These are phyloP conservation scores for Fraxinus angustifolia DNA, from an alignment of 305 asterid genomes.

Conservation along the genomic window DNA sequence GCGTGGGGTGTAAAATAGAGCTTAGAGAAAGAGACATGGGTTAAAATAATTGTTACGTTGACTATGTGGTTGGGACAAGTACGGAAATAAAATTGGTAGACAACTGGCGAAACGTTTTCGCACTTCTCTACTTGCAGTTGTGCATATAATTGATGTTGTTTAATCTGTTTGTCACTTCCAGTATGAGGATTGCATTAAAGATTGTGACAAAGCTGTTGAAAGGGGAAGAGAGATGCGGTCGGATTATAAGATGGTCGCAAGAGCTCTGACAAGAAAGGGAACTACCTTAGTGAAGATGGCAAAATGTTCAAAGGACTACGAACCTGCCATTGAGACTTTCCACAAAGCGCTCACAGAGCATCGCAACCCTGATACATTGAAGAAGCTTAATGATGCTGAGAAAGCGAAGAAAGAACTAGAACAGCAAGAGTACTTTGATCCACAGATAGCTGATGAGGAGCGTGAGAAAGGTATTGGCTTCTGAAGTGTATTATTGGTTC, in stretches of 20 bases:
- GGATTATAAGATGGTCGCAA: constrained; percentile 82
- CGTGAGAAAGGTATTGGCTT: constrained; percentile 71
- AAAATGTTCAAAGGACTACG: constrained; percentile 68
- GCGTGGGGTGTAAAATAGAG: background rate
- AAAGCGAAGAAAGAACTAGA: constrained; percentile 87
- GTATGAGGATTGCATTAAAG: constrained; percentile 81
- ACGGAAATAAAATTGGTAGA: background rate
- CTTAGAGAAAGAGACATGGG: background rate
- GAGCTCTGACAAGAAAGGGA: constrained; percentile 91
- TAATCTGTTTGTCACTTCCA: constrained; percentile 19
- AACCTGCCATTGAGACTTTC: constrained; percentile 76
- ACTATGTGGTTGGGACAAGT: background rate
- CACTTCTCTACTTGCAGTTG: background rate
- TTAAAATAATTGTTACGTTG: background rate
- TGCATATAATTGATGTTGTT: background rate
- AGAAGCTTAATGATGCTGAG: constrained; percentile 83
- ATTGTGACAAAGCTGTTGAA: constrained; percentile 88
- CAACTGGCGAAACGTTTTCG: background rate
- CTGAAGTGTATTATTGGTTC: background rate
- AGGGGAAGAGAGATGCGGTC: constrained; percentile 83
- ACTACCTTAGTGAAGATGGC: constrained; percentile 77
- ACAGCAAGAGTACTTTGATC: constrained; percentile 78
- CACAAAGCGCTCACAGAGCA: constrained; percentile 94
- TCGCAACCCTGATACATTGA: constrained; percentile 88
- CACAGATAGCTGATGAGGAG: constrained; percentile 84